Percentiles rank a stretch among this genome's conserved stretches.
Evolutionary conservation across 31 red algal genomes (phyloP).

Genomic region (Porphyra umbilicalis): DNA sequence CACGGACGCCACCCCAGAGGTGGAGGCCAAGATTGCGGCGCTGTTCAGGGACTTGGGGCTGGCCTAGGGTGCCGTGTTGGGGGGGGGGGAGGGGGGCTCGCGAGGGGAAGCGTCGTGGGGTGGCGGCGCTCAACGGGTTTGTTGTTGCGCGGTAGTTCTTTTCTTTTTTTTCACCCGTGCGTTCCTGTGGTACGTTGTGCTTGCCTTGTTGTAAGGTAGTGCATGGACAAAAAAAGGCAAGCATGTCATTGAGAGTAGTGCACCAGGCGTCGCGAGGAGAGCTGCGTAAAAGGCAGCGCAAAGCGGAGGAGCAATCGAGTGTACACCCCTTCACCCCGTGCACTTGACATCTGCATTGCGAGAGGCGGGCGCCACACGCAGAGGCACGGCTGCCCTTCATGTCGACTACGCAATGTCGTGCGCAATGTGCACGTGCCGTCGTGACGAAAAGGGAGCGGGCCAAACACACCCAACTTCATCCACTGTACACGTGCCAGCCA

Average conservation of each 20-base stretch:
- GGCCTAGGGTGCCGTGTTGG: not conserved
- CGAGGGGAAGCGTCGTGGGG: not conserved
- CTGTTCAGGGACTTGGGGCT: conserved; percentile 5
- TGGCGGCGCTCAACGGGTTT: not conserved
- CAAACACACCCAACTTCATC: conserved; percentile 9
- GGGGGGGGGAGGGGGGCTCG: not conserved
- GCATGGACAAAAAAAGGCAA: too few species aligned
- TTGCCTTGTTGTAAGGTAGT: too few species aligned
- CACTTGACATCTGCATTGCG: too few species aligned
- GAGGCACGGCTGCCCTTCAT: not conserved
- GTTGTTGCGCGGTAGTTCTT: not conserved
- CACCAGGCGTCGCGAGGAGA: too few species aligned
- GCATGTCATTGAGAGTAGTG: too few species aligned
- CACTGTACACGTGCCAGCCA: conserved; percentile 2
- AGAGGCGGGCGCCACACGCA: too few species aligned
- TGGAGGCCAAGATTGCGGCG: conserved; percentile 23
- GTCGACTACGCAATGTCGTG: not conserved
- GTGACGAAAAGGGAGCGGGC: not conserved
- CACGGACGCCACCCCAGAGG: conserved; percentile 45
- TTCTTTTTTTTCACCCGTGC: not conserved
- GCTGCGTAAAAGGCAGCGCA: too few species aligned
- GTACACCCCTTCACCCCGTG: too few species aligned
- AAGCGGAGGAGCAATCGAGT: too few species aligned
- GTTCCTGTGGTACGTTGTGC: too few species aligned
- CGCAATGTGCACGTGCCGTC: not conserved